Evolutionary conservation across 148 eudicot species (phyloP).

Genomic region (Rhododendron henanense): DNA sequence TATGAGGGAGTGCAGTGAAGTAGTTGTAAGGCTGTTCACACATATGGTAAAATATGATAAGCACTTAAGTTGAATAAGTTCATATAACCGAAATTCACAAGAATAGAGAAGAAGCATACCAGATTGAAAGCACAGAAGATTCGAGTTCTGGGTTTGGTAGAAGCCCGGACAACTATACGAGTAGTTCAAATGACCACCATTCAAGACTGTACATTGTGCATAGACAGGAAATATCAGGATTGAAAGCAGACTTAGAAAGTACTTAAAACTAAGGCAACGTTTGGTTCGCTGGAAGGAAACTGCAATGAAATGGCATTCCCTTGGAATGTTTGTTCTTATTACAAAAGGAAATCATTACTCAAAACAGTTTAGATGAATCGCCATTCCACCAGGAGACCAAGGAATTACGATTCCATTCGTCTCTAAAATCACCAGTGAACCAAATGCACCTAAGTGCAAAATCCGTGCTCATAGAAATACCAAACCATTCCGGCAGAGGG

Average conservation of each 20-base stretch:
- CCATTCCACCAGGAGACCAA: neutral
- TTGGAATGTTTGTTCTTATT: neutral
- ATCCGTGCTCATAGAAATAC: constrained; percentile 7
- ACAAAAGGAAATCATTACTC: neutral
- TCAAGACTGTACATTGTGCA: constrained; percentile 30
- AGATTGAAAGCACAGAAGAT: constrained; percentile 44
- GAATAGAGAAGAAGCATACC: constrained; percentile 23
- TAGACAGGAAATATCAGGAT: neutral
- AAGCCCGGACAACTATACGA: constrained; percentile 31
- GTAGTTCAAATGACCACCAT: constrained; percentile 45
- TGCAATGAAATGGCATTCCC: neutral
- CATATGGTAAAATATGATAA: neutral
- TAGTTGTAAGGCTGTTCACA: constrained; percentile 30
- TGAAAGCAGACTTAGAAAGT: neutral
- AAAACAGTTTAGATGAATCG: neutral
- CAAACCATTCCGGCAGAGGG: constrained; percentile 56
- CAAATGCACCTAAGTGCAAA: neutral
- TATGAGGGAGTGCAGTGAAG: constrained; percentile 28
- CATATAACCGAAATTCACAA: neutral
- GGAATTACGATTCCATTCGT: neutral
- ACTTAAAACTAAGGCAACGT: neutral
- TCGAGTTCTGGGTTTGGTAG: constrained; percentile 43
- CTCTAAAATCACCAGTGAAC: neutral
- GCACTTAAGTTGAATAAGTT: neutral
- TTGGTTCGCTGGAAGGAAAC: neutral